A percentile compares a stretch with the other conserved stretches of the same genome.
Conservation (phyloP, 345 rosid species). For the Camelina hispida region DNA sequence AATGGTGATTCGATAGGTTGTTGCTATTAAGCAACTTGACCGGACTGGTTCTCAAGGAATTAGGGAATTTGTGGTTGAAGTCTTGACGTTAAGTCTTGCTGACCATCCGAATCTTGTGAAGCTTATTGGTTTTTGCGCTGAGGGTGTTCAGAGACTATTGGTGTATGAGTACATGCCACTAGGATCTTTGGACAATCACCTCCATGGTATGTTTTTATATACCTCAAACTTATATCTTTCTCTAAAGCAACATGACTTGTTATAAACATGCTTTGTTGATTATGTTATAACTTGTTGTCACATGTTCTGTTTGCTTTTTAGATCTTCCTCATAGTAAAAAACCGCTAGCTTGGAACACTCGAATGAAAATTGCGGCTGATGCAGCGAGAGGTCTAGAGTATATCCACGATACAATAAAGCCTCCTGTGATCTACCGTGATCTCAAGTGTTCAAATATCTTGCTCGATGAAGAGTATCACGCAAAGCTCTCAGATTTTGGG, state of each 20-base stretch:
- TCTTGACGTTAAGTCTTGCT: constrained; percentile 68
- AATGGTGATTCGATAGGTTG: constrained; percentile 48
- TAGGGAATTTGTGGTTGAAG: constrained; percentile 83
- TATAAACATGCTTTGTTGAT: not conserved
- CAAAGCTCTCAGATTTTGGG: constrained; percentile 65
- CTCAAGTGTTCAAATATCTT: constrained; percentile 81
- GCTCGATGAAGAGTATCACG: constrained; percentile 58
- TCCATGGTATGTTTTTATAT: constrained; percentile 56
- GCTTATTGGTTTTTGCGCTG: constrained; percentile 82
- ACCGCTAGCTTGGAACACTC: constrained; percentile 65
- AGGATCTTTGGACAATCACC: constrained; percentile 76
- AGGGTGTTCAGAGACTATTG: constrained; percentile 77
- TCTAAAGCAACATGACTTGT: not conserved
- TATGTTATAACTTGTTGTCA: not conserved
- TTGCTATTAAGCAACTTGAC: constrained; percentile 90
- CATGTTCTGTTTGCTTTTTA: constrained; percentile 37
- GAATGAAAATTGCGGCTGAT: constrained; percentile 88
- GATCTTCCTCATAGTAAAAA: constrained; percentile 53
- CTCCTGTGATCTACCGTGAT: constrained; percentile 88
- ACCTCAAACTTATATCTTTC: not conserved
- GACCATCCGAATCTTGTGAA: constrained; percentile 83
- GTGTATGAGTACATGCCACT: constrained; percentile 85
- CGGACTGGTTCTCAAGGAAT: constrained; percentile 75
- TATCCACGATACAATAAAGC: constrained; percentile 67
- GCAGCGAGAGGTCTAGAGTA: constrained; percentile 84